Evolutionary conservation across 768 basidiomycete species (phyloP), one percentile per base, ranked within the genome.

Genomic region (Tylopilus plumbeoviolaceoides): DNA sequence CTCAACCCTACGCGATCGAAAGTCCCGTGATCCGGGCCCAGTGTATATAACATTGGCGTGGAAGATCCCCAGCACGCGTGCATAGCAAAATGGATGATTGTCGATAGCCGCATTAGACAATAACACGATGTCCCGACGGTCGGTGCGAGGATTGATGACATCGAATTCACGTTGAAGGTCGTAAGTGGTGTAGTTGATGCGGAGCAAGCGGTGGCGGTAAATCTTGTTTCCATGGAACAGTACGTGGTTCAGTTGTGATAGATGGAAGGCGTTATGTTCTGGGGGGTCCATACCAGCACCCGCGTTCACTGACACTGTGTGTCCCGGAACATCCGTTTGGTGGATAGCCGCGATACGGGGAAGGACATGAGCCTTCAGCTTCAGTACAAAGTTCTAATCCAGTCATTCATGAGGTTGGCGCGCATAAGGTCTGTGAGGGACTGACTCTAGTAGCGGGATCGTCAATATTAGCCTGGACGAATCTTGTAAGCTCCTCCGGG

Each of bases 31-130:
- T 11, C 23, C 23, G 7, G 49, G 49, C 2, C 41, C 21, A 9
- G 41, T 50, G 23, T 50, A 50, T 17, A 50, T 25, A 31, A 50
- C 25, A 12, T 48, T 48, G 3, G 47, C 47, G 28, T 48, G 47
- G 12, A 39, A 39, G 7, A 48, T 48, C 30, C 30, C 49, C 7
- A 50, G 12, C 8, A 50, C 41, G 3, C n/a, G 21, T 1, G 31
- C 31, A 33, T 33, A 33, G 31, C 31, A 12, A 12, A 33, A 33
- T 5, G 31, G 31, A 5, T 33, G 31, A 12, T 30, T 8, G 11
- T 30, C 31, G 11, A 33, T 33, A 30, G 30, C 30, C 9, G 9
- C 9, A 30, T 30, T 9, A 33, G 9, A 33, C 31, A 11, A 5
- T 33, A 33, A 12, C 31, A 33, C 12, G 11, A 33, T 33, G 31